A percentile compares a stretch with the other conserved stretches of the same genome.
Evolutionary conservation across 768 basidiomycete species (phyloP).

Genomic region (Kwoniella sp.): DNA sequence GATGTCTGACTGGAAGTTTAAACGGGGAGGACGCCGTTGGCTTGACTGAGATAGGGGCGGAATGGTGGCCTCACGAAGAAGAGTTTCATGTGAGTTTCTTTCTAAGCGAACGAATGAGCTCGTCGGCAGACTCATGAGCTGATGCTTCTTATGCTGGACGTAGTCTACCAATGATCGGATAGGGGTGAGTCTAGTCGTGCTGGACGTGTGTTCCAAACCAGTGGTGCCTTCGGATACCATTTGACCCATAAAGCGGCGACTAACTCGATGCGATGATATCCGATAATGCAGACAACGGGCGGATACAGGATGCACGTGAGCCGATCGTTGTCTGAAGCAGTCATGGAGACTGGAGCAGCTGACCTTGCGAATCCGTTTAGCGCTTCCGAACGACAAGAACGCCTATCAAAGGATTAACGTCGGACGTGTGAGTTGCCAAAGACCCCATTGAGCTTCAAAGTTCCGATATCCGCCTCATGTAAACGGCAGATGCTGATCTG

Average conservation of each 20-base stretch:
- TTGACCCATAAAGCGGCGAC: too few species aligned
- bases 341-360: too few species aligned
- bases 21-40: constrained; percentile 63
- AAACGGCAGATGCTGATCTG: constrained; percentile 56
- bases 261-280: neutral
- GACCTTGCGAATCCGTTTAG: constrained; percentile 5
- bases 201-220: too few species aligned
- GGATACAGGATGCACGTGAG: constrained; percentile 71
- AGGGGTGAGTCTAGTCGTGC: constrained; percentile 21
- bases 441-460: too few species aligned
- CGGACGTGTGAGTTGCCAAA: constrained; percentile 41
- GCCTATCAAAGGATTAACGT: constrained; percentile 78
- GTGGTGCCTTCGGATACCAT: too few species aligned
- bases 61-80: constrained; percentile 78
- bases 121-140: neutral
- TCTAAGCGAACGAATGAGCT: neutral
- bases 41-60: constrained; percentile 65
- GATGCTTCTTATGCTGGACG: neutral
- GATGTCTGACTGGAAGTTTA: constrained; percentile 59
- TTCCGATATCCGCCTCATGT: too few species aligned
- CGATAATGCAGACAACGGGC: constrained; percentile 19
- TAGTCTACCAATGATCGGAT: constrained; percentile 42
- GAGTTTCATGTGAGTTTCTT: constrained; percentile 67
- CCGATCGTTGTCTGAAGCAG: too few species aligned
- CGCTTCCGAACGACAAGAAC: constrained; percentile 77